These are phyloP conservation scores for Suhomyces prunicola DNA, from an alignment of 805 yeast species.

Conservation along the genomic window DNA sequence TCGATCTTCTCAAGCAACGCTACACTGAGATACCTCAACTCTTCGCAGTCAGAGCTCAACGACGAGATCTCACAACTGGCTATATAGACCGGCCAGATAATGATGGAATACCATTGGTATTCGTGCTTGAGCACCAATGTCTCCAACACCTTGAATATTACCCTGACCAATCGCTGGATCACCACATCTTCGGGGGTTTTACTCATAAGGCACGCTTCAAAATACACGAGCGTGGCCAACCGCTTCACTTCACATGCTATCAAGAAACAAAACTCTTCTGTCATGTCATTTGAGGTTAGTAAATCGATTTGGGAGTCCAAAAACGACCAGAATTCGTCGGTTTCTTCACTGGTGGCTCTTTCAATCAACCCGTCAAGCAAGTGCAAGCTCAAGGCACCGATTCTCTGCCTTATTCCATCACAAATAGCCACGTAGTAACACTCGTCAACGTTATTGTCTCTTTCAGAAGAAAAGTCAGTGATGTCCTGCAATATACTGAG, in stretches of 20 bases:
- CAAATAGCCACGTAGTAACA: conserved; percentile 12
- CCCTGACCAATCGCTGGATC: conserved; percentile 14
- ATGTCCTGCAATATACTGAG: conserved; percentile 26
- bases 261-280: conserved; percentile 24
- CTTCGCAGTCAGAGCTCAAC: conserved; percentile 21
- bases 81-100: conserved; percentile 29
- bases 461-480: conserved; percentile 31
- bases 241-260: conserved; percentile 28
- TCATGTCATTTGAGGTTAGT: conserved; percentile 4
- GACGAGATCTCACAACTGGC: conserved; percentile 24
- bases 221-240: conserved; percentile 19
- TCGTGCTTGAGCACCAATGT: conserved; percentile 23
- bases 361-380: conserved; percentile 11
- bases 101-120: conserved; percentile 28
- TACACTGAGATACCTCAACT: conserved; percentile 23
- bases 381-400: conserved; percentile 14
- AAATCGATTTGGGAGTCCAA: conserved; percentile 9
- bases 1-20: conserved; percentile 23
- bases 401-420: conserved; percentile 12
- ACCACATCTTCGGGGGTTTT: conserved; percentile 19
- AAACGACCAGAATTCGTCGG: neutral
- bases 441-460: conserved; percentile 14
- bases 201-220: conserved; percentile 26
- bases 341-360: neutral
- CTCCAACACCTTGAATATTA: conserved; percentile 18